Conservation (phyloP, 140 eudicot genomes). For the Oenanthe javanica region DNA sequence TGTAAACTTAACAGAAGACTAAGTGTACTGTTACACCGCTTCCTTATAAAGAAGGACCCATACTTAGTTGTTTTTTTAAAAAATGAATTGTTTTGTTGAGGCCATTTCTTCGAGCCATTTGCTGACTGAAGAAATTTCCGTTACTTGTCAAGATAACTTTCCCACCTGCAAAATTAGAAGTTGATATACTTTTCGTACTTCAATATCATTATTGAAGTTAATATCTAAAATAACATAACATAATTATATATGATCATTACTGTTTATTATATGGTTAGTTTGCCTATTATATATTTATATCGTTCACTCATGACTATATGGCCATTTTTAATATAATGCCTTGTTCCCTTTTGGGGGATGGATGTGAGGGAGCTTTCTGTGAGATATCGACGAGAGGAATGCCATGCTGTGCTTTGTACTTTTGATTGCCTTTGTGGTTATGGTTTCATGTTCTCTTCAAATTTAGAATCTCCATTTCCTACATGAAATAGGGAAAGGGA, state of each 20-base stretch:
- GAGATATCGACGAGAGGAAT: not conserved
- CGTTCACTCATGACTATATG: not conserved
- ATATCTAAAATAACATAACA: not conserved
- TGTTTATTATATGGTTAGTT: not conserved
- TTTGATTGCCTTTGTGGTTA: not conserved
- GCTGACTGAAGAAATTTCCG: not conserved
- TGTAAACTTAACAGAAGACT: not conserved
- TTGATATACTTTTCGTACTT: not conserved
- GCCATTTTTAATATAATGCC: not conserved
- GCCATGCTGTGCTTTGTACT: not conserved
- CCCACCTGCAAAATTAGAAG: not conserved
- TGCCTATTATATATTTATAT: not conserved
- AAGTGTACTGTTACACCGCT: not conserved
- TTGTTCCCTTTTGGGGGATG: not conserved
- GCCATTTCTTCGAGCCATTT: not conserved
- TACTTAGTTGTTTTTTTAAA: no score
- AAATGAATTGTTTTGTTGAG: not conserved
- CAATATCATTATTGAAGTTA: not conserved
- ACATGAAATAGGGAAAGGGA: not conserved
- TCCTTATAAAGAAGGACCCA: not conserved
- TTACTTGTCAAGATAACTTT: not conserved
- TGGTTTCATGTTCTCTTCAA: not conserved
- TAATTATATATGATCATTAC: not conserved
- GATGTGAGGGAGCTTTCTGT: not conserved
- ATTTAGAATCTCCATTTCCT: not conserved